phyloP scores from a whole-genome alignment of 2,329 filamentous ascomycete species.

The Scortechinia acanthostroma region DNA sequence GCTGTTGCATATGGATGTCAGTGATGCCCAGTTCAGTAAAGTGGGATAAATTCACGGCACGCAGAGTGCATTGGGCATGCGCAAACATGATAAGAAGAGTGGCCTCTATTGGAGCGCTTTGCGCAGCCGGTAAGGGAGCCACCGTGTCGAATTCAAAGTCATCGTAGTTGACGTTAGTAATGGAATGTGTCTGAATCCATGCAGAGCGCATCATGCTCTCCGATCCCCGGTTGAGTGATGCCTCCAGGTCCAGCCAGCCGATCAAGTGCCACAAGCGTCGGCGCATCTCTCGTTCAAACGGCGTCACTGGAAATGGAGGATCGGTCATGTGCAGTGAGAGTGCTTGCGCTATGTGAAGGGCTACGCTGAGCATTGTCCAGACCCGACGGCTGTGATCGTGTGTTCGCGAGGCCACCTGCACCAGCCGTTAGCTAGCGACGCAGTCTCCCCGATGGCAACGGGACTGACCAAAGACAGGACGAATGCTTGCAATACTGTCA shows the following conservation, averaged over 20 bases:
- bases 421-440: not conserved
- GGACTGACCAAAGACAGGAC: slow-evolving; percentile 16
- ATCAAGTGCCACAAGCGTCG: slow-evolving; percentile 18
- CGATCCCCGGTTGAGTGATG: slow-evolving; percentile 16
- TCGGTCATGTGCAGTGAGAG: slow-evolving; percentile 16
- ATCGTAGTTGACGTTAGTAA: slow-evolving; percentile 16
- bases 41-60: no score
- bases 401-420: slow-evolving; percentile 13
- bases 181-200: slow-evolving; percentile 15
- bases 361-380: slow-evolving; percentile 21
- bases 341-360: slow-evolving; percentile 18
- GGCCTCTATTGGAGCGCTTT: no score
- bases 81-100: no score
- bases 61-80: no score
- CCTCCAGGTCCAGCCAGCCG: slow-evolving; percentile 16
- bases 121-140: no score
- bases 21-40: no score
- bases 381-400: slow-evolving; percentile 19
- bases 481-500: slow-evolving; percentile 20
- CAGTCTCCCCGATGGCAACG: not conserved
- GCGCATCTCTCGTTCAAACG: slow-evolving; percentile 19
- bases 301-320: slow-evolving; percentile 15
- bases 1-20: no score
- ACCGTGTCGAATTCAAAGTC: slow-evolving; percentile 13
- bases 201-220: slow-evolving; percentile 20